phyloP scores from a whole-genome alignment of 1,284 basidiomycete genomes.

The Rhodotorula glutinis region DNA sequence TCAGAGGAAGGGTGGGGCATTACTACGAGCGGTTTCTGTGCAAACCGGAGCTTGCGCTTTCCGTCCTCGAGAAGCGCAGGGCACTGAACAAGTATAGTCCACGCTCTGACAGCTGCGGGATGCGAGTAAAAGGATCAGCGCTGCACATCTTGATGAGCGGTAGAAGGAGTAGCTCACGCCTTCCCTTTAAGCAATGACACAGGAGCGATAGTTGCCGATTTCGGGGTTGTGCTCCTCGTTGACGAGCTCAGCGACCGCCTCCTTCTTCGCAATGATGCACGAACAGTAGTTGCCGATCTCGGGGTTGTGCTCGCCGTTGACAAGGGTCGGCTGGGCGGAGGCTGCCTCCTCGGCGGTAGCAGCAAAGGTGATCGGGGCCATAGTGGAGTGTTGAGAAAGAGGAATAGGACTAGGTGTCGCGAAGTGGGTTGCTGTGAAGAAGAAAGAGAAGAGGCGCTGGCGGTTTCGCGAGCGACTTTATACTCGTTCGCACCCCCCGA shows the following conservation, averaged over 20 bases:
- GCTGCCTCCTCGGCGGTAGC: neutral
- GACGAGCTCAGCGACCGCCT: neutral
- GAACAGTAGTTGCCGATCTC: neutral
- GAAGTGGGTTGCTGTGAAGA: neutral
- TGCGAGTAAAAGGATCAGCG: no score
- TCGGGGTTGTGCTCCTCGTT: neutral
- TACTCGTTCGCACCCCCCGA: no score
- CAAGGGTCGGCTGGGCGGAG: neutral
- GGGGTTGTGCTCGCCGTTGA: conserved; percentile 15
- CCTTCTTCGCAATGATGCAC: conserved; percentile 6
- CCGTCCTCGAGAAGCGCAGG: no score
- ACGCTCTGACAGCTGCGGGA: no score
- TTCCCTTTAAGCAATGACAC: conserved; percentile 1
- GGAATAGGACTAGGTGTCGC: neutral
- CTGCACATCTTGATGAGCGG: no score
- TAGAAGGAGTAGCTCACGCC: no score
- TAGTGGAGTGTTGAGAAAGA: neutral
- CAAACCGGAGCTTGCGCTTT: no score
- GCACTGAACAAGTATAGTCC: no score
- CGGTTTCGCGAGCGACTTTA: no score
- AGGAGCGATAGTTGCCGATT: neutral
- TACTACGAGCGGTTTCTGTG: no score
- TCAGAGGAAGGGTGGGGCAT: no score
- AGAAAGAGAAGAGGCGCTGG: neutral
- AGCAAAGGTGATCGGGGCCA: conserved; percentile 14